Conservation (phyloP, 805 yeast genomes). For the Cyberlindnera subsufficiens region DNA sequence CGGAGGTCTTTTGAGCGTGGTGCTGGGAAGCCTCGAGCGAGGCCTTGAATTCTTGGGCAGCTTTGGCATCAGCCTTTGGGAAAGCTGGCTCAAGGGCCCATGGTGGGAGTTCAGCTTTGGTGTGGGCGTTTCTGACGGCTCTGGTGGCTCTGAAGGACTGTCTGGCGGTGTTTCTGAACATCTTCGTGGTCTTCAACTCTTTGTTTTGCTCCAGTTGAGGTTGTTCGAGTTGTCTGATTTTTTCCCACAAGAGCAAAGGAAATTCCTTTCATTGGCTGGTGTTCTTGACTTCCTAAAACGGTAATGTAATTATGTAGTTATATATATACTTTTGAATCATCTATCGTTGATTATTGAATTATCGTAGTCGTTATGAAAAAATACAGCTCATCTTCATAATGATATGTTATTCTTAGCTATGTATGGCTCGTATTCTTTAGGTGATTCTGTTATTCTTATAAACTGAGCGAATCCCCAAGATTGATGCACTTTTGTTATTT, state of each 20-base stretch:
- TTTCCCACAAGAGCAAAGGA: slow-evolving; percentile 1
- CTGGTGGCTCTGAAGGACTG: slow-evolving; percentile 16
- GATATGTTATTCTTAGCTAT: too few species aligned
- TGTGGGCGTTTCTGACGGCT: slow-evolving; percentile 17
- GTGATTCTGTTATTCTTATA: too few species aligned
- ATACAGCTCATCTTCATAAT: too few species aligned
- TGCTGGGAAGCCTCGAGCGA: slow-evolving; percentile 58
- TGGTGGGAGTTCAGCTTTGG: slow-evolving; percentile 30
- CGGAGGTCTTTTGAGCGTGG: slow-evolving; percentile 75
- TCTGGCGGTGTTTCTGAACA: slow-evolving; percentile 37
- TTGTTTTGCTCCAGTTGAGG: slow-evolving; percentile 6
- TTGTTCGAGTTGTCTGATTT: slow-evolving; percentile 4
- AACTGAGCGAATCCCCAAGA: too few species aligned
- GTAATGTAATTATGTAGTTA: slow-evolving; percentile 3
- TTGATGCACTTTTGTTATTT: too few species aligned
- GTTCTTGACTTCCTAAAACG: slow-evolving; percentile 17
- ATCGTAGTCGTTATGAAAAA: too few species aligned
- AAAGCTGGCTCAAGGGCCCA: slow-evolving; percentile 43
- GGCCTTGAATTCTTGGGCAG: slow-evolving; percentile 61
- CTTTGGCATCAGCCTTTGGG: slow-evolving; percentile 36
- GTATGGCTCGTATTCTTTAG: too few species aligned
- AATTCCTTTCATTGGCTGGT: slow-evolving; percentile 14
- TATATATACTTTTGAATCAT: too few species aligned
- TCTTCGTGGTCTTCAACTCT: slow-evolving; percentile 12
- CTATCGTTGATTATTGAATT: too few species aligned